Percentiles rank a stretch among this genome's conserved stretches.
phyloP scores from a whole-genome alignment of 169 alveolate genomes.

The Eimeria tenella region DNA sequence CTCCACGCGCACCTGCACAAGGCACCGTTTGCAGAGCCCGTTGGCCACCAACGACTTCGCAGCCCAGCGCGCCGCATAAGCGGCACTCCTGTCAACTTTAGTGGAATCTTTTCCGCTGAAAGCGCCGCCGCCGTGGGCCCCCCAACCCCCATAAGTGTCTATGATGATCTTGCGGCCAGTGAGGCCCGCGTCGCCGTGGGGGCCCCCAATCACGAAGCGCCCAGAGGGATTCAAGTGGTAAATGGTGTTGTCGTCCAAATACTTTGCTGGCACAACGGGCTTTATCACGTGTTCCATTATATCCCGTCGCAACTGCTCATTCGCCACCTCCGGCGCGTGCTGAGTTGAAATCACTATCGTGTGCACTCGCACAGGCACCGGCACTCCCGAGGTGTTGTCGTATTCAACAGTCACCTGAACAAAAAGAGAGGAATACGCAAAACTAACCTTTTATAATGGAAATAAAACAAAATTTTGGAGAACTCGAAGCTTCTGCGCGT shows the following conservation, averaged over 20 bases:
- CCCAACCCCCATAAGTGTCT: conserved; percentile 99
- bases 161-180: conserved; percentile 97
- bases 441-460: not conserved
- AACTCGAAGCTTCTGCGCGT: not conserved
- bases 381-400: conserved; percentile 86
- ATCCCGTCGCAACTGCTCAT: conserved; percentile 81
- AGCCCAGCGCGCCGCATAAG: conserved; percentile 98
- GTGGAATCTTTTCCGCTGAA: conserved; percentile 99
- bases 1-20: conserved; percentile 93
- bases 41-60: conserved; percentile 98
- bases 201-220: conserved; percentile 99
- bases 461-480: not conserved
- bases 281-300: conserved; percentile 95
- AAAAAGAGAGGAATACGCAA: not conserved
- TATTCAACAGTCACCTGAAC: conserved; percentile 92
- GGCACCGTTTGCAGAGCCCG: conserved; percentile 96
- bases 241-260: conserved; percentile 95
- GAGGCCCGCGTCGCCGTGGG: conserved; percentile 99
- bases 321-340: conserved; percentile 86
- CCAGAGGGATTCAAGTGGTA: conserved; percentile 98
- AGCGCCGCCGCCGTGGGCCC: conserved; percentile 99
- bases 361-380: conserved; percentile 95
- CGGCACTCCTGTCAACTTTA: conserved; percentile 99
- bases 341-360: conserved; percentile 96
- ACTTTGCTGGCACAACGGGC: conserved; percentile 94